Evolutionary conservation across 768 basidiomycete species (phyloP).

Genomic region (Tylopilus balloui): DNA sequence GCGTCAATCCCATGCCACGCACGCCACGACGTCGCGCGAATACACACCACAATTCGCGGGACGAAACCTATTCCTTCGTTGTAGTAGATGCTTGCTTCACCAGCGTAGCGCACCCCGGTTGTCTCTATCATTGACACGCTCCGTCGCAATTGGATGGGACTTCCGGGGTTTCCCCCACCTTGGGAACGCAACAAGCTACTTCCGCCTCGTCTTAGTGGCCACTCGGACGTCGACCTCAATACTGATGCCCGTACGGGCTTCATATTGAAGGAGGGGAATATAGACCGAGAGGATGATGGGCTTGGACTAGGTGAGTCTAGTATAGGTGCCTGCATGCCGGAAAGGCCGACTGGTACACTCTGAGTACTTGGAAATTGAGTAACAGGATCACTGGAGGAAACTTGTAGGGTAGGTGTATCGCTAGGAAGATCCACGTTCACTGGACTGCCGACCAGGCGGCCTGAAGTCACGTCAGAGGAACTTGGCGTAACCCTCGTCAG

Average conservation of each 20-base stretch:
- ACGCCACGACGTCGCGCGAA: background rate
- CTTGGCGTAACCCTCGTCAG: constrained; percentile 8
- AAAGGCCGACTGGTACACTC: background rate
- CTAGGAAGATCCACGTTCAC: background rate
- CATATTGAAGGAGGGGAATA: constrained; percentile 13
- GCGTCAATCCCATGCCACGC: background rate
- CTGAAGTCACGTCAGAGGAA: constrained; percentile 8
- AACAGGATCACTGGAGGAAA: background rate
- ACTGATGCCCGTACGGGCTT: constrained; percentile 12
- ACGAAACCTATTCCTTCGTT: constrained; percentile 40
- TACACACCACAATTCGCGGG: background rate
- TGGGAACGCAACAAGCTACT: constrained; percentile 1
- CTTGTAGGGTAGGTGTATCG: background rate
- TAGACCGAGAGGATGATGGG: constrained; percentile 11
- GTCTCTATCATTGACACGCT: constrained; percentile 9
- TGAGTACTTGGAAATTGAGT: background rate
- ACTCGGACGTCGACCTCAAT: constrained; percentile 17
- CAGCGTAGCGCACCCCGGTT: constrained; percentile 42
- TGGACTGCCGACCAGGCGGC: constrained; percentile 1
- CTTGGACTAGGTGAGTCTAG: background rate
- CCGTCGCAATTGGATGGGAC: constrained; percentile 17
- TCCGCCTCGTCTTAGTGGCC: constrained; percentile 1
- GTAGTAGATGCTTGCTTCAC: constrained; percentile 56
- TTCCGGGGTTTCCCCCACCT: constrained; percentile 17
- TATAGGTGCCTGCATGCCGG: background rate